Evolutionary conservation across 805 yeast species (phyloP), one percentile per base, ranked within the genome.

Genomic region (Cyberlindnera bimundalis): DNA sequence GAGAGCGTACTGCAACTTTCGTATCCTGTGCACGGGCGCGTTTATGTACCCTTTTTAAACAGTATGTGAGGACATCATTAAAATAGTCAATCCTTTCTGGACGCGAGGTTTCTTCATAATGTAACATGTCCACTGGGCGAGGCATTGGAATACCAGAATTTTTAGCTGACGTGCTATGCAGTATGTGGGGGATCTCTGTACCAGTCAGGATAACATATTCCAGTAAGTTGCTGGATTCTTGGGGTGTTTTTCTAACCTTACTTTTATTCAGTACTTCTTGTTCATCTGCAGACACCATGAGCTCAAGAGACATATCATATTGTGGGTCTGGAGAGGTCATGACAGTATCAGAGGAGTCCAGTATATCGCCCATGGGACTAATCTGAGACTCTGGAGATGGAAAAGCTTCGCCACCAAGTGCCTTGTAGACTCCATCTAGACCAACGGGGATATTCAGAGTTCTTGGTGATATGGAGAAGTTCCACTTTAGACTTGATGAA

Each of bases 11-110:
- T 6, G 70, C 61, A 3, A 47, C 43, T 35, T 66, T 71, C 0
- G 87, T 77, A 18, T 61, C 67, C 10, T 60, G 63, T n/a, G 72
- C 65, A 28, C 66, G 67, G 3, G 86, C 82, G 33, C 90, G 66
- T 21, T 55, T 61, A 44, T 67, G 60, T 34, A 79, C 78, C 46
- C 73, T 63, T 39, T 63, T 63, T 32, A 78, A 61, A 45, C 78
- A 70, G 51, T 66, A 64, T 15, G 65, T 53, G 7, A 77, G 56
- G 2, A 75, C 65, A 34, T 71, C 68, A 12, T 67, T 68, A 38
- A 60, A 55, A 46, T 62, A 67, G 46, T 69, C 65, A 24, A 69
- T 49, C n/a, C 13, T 16, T 4, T 12, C 11, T n/a, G 27, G 18
- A 7, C 16, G 29, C 2, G 15, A 16, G 9, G 24, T 11, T 11